Conservation (phyloP, 768 basidiomycete species). For the Suillus americanus region DNA sequence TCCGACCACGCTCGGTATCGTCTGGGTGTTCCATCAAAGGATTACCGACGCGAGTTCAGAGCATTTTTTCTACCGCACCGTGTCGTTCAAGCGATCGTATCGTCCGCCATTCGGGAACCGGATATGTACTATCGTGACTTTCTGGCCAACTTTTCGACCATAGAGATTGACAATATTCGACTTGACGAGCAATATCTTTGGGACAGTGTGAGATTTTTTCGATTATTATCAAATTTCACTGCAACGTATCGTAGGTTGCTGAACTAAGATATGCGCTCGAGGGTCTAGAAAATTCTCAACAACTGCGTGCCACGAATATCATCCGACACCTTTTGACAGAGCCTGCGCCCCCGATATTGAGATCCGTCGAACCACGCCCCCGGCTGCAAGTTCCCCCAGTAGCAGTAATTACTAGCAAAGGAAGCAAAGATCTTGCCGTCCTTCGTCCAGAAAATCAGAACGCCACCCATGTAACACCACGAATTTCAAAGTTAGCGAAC, state of each 20-base stretch:
- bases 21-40: slow-evolving; percentile 44
- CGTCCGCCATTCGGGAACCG: slow-evolving; percentile 24
- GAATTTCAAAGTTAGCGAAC: slow-evolving; percentile 49
- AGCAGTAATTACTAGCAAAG: slow-evolving; percentile 17
- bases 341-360: slow-evolving; percentile 15
- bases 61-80: slow-evolving; percentile 52
- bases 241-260: slow-evolving; percentile 15
- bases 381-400: neutral
- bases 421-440: slow-evolving; percentile 56
- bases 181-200: slow-evolving; percentile 28
- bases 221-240: neutral
- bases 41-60: slow-evolving; percentile 42
- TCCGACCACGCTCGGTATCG: slow-evolving; percentile 66
- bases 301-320: slow-evolving; percentile 19
- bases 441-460: slow-evolving; percentile 54
- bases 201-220: slow-evolving; percentile 21
- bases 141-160: slow-evolving; percentile 26
- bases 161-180: slow-evolving; percentile 17
- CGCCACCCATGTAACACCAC: slow-evolving; percentile 62
- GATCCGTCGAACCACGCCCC: slow-evolving; percentile 2
- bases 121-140: slow-evolving; percentile 36
- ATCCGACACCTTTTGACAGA: slow-evolving; percentile 19
- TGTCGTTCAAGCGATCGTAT: slow-evolving; percentile 50
- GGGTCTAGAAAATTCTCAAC: slow-evolving; percentile 19
- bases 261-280: slow-evolving; percentile 23